phyloP scores from a whole-genome alignment of 2,329 filamentous ascomycete species.

The Tolypocladium capitatum region DNA sequence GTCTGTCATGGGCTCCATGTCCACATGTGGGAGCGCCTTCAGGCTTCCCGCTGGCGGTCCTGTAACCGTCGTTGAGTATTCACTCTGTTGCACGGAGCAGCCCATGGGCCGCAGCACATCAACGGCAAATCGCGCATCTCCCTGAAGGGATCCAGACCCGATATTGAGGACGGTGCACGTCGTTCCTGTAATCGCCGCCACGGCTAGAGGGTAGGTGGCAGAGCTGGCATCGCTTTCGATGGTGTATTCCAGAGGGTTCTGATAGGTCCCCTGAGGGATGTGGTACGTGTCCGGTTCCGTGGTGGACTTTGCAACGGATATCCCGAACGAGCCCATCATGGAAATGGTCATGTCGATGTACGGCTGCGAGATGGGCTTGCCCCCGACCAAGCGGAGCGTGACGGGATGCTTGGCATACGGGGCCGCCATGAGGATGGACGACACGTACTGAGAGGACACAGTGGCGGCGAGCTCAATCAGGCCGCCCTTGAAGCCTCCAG shows the following conservation, averaged over 20 bases:
- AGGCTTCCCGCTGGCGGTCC: conserved; percentile 66
- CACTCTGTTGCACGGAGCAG: conserved; percentile 74
- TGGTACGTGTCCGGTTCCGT: conserved; percentile 84
- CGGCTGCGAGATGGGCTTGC: conserved; percentile 88
- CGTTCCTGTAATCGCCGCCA: conserved; percentile 90
- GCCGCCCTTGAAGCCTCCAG: conserved; percentile 72
- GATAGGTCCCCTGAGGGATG: conserved; percentile 74
- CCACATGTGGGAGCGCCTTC: conserved; percentile 65
- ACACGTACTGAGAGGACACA: conserved; percentile 98
- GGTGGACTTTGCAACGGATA: conserved; percentile 62
- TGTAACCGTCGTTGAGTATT: conserved; percentile 79
- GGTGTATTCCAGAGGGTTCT: conserved; percentile 72
- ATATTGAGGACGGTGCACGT: conserved; percentile 96
- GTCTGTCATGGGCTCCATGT: conserved; percentile 99
- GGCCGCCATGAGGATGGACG: conserved; percentile 89
- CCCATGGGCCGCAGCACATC: conserved; percentile 90
- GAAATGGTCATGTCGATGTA: conserved; percentile 99
- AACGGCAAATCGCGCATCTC: conserved; percentile 85
- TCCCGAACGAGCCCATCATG: conserved; percentile 92
- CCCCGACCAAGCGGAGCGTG: conserved; percentile 80
- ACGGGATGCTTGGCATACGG: conserved; percentile 93
- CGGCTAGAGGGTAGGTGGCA: conserved; percentile 85
- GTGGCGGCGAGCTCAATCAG: conserved; percentile 86
- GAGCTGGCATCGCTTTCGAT: conserved; percentile 97
- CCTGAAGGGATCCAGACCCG: conserved; percentile 80